Evolutionary conservation across 345 rosid species (phyloP).

Genomic region (Sonneratia alba): DNA sequence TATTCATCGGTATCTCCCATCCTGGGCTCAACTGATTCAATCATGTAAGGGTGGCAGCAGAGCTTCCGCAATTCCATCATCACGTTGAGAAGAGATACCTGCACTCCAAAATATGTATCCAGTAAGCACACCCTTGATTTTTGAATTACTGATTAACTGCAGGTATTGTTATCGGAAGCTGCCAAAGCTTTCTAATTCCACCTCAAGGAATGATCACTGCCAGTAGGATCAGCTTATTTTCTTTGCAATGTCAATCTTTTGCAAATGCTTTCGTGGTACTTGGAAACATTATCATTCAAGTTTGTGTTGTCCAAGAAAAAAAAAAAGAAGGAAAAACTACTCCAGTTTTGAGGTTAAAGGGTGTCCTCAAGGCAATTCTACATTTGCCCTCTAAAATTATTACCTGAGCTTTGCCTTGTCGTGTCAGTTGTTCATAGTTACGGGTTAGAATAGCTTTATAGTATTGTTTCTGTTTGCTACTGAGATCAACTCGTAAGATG

Average conservation of each 20-base stretch:
- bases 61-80: slow-evolving; percentile 99
- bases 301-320: no score
- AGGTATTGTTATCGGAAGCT: background rate
- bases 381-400: background rate
- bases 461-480: slow-evolving; percentile 88
- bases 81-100: slow-evolving; percentile 93
- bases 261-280: background rate
- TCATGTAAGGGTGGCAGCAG: slow-evolving; percentile 96
- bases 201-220: background rate
- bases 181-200: background rate
- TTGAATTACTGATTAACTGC: background rate
- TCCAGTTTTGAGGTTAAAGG: background rate
- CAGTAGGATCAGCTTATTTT: background rate
- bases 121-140: slow-evolving; percentile 4
- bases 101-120: slow-evolving; percentile 19
- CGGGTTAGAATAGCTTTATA: slow-evolving; percentile 96
- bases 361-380: background rate
- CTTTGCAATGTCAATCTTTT: background rate
- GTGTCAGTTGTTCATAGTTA: slow-evolving; percentile 78
- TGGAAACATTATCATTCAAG: background rate
- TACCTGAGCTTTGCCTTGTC: slow-evolving; percentile 94
- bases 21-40: slow-evolving; percentile 88
- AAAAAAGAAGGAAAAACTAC: background rate
- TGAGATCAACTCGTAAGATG: slow-evolving; percentile 86
- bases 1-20: slow-evolving; percentile 62